Conservation (phyloP, 352 stramenopile species). For the Elongisporangium anandrum region DNA sequence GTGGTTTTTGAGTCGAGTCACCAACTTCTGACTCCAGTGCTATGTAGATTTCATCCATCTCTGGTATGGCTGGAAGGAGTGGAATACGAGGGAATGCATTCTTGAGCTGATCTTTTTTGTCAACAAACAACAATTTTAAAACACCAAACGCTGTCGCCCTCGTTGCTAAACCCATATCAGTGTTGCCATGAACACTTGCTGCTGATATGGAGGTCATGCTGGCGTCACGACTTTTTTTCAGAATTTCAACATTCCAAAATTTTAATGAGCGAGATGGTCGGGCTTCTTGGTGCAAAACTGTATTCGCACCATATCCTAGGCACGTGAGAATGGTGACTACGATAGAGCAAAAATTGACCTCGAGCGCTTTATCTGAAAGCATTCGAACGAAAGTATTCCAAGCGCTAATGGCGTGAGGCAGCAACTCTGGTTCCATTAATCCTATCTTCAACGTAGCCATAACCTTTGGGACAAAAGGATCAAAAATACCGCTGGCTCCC, state of each 20-base stretch:
- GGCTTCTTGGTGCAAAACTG: constrained; percentile 32
- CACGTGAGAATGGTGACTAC: constrained; percentile 84
- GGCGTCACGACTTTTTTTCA: constrained; percentile 6
- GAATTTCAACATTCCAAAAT: constrained; percentile 38
- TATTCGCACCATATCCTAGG: constrained; percentile 36
- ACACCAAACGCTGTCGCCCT: constrained; percentile 28
- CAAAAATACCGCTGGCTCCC: constrained; percentile 42
- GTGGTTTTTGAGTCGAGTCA: constrained; percentile 35
- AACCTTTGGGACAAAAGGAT: constrained; percentile 85
- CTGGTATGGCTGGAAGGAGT: constrained; percentile 60
- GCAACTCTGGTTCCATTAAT: constrained; percentile 46
- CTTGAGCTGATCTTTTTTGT: constrained; percentile 54
- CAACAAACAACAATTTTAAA: constrained; percentile 73
- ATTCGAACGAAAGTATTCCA: constrained; percentile 81
- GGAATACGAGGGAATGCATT: constrained; percentile 59
- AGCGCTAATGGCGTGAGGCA: constrained; percentile 55
- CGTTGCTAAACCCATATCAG: constrained; percentile 6
- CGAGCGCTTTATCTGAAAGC: constrained; percentile 74
- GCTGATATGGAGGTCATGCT: constrained; percentile 11
- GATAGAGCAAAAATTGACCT: constrained; percentile 83
- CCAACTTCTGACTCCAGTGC: constrained; percentile 53
- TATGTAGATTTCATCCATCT: constrained; percentile 63
- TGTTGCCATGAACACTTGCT: constrained; percentile 31
- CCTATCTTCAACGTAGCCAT: constrained; percentile 87
- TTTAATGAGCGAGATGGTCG: constrained; percentile 14